Percentiles rank a stretch among this genome's conserved stretches.
These are phyloP conservation scores for Colletotrichum sansevieriae DNA, from an alignment of 2,329 filamentous ascomycete genomes.

Conservation along the genomic window DNA sequence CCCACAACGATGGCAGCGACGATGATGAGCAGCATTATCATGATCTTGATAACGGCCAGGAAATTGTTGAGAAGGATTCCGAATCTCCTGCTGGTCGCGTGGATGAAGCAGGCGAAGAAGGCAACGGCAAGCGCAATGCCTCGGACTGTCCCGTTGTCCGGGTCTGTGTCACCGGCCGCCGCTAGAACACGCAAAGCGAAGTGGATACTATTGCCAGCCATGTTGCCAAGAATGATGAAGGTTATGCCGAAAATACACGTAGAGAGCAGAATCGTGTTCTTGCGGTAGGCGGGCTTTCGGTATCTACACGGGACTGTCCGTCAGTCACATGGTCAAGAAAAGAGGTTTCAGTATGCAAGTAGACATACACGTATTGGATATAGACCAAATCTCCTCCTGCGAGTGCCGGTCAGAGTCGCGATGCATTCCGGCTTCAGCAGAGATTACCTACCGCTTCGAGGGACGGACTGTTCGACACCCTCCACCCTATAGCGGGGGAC, in stretches of 20 bases:
- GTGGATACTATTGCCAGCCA: slow-evolving; percentile 61
- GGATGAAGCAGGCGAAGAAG: slow-evolving; percentile 60
- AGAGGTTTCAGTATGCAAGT: too few relatives aligned
- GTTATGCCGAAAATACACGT: slow-evolving; percentile 60
- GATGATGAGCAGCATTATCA: slow-evolving; percentile 60
- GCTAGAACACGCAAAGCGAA: slow-evolving; percentile 57
- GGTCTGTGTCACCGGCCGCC: slow-evolving; percentile 50
- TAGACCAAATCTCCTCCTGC: slow-evolving; percentile 37
- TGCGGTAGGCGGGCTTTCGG: slow-evolving; percentile 50
- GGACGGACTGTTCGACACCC: slow-evolving; percentile 55
- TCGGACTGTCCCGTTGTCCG: slow-evolving; percentile 52
- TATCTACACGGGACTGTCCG: too few relatives aligned
- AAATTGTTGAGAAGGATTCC: slow-evolving; percentile 65
- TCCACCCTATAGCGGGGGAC: slow-evolving; percentile 57
- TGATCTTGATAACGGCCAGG: slow-evolving; percentile 63
- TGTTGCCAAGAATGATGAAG: slow-evolving; percentile 62
- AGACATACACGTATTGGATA: slow-evolving; percentile 59
- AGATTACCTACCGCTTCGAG: slow-evolving; percentile 59
- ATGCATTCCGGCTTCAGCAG: too few relatives aligned
- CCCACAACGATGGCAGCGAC: slow-evolving; percentile 50
- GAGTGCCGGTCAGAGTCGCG: not conserved
- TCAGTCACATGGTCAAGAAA: too few relatives aligned
- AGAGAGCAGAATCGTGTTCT: slow-evolving; percentile 53
- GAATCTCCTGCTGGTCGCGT: slow-evolving; percentile 61
- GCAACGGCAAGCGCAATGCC: slow-evolving; percentile 62